Evolutionary conservation across 805 yeast genomes (phyloP).

Genomic region (Candida wancherniae): DNA sequence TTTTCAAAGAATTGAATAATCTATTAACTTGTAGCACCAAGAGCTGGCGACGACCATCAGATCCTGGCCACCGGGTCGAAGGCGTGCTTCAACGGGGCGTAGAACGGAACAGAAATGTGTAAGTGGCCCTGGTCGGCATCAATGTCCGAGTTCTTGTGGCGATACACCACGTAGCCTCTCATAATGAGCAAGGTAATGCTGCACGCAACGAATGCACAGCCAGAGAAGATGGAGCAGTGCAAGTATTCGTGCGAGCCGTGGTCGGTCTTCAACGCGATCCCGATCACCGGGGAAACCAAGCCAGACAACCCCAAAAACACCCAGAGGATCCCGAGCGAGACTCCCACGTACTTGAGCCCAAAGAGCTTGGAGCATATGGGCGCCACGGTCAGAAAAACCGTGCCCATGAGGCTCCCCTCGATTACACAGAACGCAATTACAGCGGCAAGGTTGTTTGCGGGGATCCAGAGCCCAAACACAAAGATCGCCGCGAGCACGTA

Average conservation of each 20-base stretch:
- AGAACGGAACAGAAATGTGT: constrained; percentile 13
- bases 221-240: constrained; percentile 55
- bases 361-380: constrained; percentile 48
- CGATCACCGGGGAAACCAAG: constrained; percentile 57
- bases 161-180: constrained; percentile 52
- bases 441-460: constrained; percentile 51
- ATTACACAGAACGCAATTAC: constrained; percentile 48
- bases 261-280: constrained; percentile 43
- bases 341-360: constrained; percentile 50
- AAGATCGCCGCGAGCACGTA: constrained; percentile 26
- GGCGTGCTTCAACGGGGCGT: constrained; percentile 11
- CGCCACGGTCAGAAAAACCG: constrained; percentile 52
- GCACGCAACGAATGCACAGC: constrained; percentile 46
- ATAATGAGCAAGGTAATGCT: constrained; percentile 38
- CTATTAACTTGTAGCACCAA: too few species aligned
- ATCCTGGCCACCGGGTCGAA: constrained; percentile 5
- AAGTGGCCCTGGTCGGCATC: constrained; percentile 16
- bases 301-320: constrained; percentile 45
- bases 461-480: constrained; percentile 34
- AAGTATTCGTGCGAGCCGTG: constrained; percentile 44
- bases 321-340: constrained; percentile 51
- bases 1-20: too few species aligned
- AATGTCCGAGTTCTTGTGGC: constrained; percentile 30
- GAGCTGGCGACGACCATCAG: too few species aligned
- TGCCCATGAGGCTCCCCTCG: constrained; percentile 57